Evolutionary conservation across 108 stramenopile species (phyloP), one percentile per base, ranked within the genome.

Genomic region (Cyclotella kingstonii): DNA sequence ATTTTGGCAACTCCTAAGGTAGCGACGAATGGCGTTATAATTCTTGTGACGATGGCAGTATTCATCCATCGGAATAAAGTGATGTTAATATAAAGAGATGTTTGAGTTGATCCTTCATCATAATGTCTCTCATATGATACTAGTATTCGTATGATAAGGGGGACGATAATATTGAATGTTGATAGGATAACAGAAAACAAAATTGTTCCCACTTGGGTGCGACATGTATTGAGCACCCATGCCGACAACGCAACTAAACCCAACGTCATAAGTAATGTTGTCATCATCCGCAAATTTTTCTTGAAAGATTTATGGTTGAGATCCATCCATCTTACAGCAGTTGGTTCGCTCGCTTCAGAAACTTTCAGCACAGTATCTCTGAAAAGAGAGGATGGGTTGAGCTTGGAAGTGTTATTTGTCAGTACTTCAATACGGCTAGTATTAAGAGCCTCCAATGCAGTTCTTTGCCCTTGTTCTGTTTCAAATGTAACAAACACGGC

Each of bases 401-500:
- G 38, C 4, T 50, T 67, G 28, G 57, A 41, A 0, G 75, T 54
- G 2, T 48, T 76, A 62, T 88, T 81, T 21, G 49, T 46, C 30
- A 46, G 25, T 14, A 77, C 22, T 27, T 84, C 80, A 8, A 86
- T 57, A 17, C 58, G 44, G 7, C 86, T 80, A 5, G 68, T 64
- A 12, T 74, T 62, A 44, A 93, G 38, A 30, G 78, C 80, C 10
- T 54, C 54, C 14, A 93, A 58, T 3, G 84, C 85, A 3, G 64
- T 67, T 5, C 91, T 36, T 63, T 93, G 91, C 8, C 84, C 85
- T 21, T 72, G 75, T 60, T 93, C 91, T 2, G 84, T 86, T 67
- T 89, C 88, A 63, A 93, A 93, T 4, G 86, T 93, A 14, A 89
- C 82, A 58, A 70, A 89, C 5, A 93, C 91, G 11, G 68, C 55